Evolutionary conservation across 139 green algal genomes (phyloP), one percentile per base, ranked within the genome.

Genomic region (Picochlorum sp.): DNA sequence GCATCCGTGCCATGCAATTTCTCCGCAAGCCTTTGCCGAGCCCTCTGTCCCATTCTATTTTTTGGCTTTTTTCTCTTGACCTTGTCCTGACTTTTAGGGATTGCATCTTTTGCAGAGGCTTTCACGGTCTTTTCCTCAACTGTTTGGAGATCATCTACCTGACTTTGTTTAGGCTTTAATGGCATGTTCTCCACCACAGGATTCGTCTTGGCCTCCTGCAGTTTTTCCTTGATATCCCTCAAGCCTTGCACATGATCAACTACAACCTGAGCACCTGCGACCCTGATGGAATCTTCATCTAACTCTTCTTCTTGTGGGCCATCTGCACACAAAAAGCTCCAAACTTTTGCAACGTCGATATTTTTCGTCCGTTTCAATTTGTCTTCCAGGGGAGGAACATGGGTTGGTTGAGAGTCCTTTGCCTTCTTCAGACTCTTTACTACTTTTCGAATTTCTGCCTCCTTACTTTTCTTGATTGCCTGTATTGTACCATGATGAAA

Each of bases 31-130:
- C 37, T 37, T 52, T 70, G 61, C 50, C 80, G 62, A 31, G 74
- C 78, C 31, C 78, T 57, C 70, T 88, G 80, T 6, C 77, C 80
- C 26, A 85, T 57, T n/a, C 80, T 64, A 47, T 85, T 85, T 56
- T 81, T 78, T 44, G 47, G 16, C 28, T 68, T 20, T 59, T 59
- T 59, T 20, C 34, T 59, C n/a, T 59, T 59, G 16, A 21, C 47
- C 47, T 20, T 21, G 16, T 54, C 47, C n/a, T 54, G 47, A 0
- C 47, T 21, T 54, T 54, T 21, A 9, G 47, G 0, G 23, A 11
- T 54, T 9, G 18, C 18, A 54, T 54, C 47, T 54, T 54, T 54
- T 21, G 16, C 47, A 26, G 8, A 9, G 7, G 34, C 34, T 54
- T 54, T 54, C 11, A 20, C 47, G 47, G 16, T 54, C 47, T 54